Percentiles rank a stretch among this genome's conserved stretches.
These are phyloP conservation scores for Penicillium soppii DNA, from an alignment of 495 filamentous ascomycete species.

Conservation along the genomic window DNA sequence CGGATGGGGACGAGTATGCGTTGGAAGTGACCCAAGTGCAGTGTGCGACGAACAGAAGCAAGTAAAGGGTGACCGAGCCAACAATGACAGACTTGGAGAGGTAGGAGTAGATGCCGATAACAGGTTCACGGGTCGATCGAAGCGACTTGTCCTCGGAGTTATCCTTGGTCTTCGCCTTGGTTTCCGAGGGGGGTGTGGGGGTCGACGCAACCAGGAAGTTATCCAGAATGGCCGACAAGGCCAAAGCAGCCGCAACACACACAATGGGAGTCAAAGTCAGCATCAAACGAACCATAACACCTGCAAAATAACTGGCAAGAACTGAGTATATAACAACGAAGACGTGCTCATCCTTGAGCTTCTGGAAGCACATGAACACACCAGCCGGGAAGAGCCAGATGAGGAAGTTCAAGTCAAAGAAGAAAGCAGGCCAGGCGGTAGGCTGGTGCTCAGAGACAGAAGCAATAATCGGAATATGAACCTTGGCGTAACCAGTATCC, in stretches of 20 bases:
- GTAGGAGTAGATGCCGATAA: slow-evolving; percentile 80
- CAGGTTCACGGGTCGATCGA: slow-evolving; percentile 66
- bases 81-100: slow-evolving; percentile 76
- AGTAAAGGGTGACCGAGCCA: slow-evolving; percentile 69
- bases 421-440: slow-evolving; percentile 99
- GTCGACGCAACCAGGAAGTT: slow-evolving; percentile 68
- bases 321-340: slow-evolving; percentile 97
- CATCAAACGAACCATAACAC: slow-evolving; percentile 99
- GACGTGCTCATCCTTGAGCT: slow-evolving; percentile 92
- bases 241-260: slow-evolving; percentile 90
- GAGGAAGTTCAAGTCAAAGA: slow-evolving; percentile 96
- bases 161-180: slow-evolving; percentile 48
- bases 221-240: slow-evolving; percentile 84
- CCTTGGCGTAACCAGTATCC: slow-evolving; percentile 99
- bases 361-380: slow-evolving; percentile 96
- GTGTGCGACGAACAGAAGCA: slow-evolving; percentile 92
- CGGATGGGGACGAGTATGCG: slow-evolving; percentile 96
- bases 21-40: slow-evolving; percentile 99
- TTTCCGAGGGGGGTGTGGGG: slow-evolving; percentile 44
- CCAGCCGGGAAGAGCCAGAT: slow-evolving; percentile 99
- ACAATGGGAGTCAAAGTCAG: slow-evolving; percentile 92
- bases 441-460: slow-evolving; percentile 99
- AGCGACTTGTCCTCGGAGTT: slow-evolving; percentile 55
- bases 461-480: slow-evolving; percentile 99
- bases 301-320: slow-evolving; percentile 94